Percentiles rank a stretch among this genome's conserved stretches.
phyloP scores from a whole-genome alignment of 1,139 yeast genomes.

The Casaregolazyma suthepensis region DNA sequence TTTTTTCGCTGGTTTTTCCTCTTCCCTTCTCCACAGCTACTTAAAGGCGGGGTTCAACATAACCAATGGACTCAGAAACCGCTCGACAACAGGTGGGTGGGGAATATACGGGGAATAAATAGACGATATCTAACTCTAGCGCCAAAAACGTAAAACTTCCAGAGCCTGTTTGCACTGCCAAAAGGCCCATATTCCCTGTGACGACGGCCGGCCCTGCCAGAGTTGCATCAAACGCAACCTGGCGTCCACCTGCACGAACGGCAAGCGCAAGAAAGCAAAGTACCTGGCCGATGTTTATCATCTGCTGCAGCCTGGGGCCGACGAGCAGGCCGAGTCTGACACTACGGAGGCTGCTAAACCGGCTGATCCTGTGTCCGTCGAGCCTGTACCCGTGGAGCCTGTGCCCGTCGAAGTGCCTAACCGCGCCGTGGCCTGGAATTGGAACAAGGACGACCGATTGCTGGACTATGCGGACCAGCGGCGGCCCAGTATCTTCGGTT shows the following conservation, averaged over 20 bases:
- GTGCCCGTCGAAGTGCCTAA: constrained; percentile 14
- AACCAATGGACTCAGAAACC: neutral
- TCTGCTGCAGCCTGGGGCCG: neutral
- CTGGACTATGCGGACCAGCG: neutral
- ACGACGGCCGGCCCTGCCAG: constrained; percentile 69
- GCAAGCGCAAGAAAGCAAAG: constrained; percentile 79
- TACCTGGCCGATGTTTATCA: constrained; percentile 41
- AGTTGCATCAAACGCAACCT: constrained; percentile 70
- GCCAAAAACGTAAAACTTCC: constrained; percentile 47
- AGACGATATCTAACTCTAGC: constrained; percentile 5
- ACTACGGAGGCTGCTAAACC: neutral
- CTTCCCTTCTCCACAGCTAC: neutral
- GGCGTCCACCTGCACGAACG: constrained; percentile 71
- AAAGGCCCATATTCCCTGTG: constrained; percentile 86
- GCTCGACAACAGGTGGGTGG: neutral
- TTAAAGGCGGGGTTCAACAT: neutral
- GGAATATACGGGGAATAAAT: neutral
- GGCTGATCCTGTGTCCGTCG: neutral
- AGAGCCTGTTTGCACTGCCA: constrained; percentile 93
- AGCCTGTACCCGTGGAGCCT: constrained; percentile 3
- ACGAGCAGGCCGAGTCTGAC: neutral
- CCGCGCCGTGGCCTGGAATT: constrained; percentile 10
- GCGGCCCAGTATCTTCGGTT: constrained; percentile 40
- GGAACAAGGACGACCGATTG: neutral
- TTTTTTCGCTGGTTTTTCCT: neutral